Percentiles rank a stretch among this genome's conserved stretches.
Conservation (phyloP, 768 basidiomycete species). For the Pleurotus eryngii region DNA sequence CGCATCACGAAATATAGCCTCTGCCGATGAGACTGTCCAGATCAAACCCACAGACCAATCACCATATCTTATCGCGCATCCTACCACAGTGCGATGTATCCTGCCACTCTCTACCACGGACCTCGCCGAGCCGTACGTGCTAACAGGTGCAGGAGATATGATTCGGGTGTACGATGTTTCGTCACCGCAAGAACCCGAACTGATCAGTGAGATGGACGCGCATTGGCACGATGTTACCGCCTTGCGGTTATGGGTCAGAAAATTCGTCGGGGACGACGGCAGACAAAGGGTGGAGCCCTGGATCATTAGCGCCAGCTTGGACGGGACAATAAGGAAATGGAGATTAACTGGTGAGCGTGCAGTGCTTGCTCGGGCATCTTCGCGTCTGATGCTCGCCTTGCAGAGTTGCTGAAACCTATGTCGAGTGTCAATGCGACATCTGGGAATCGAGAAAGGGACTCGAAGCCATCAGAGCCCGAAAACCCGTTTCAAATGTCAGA, state of each 20-base stretch:
- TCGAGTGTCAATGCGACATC: conserved; percentile 12
- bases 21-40: conserved; percentile 83
- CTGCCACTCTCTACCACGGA: conserved; percentile 64
- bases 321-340: conserved; percentile 88
- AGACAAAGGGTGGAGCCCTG: conserved; percentile 64
- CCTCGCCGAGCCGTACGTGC: conserved; percentile 66
- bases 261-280: conserved; percentile 38
- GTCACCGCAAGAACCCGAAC: conserved; percentile 58
- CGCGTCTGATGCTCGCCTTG: background rate
- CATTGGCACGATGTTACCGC: conserved; percentile 90
- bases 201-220: conserved; percentile 73
- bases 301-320: conserved; percentile 81
- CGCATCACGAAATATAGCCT: conserved; percentile 51
- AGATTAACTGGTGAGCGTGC: conserved; percentile 52
- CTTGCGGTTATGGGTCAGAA: conserved; percentile 69
- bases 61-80: conserved; percentile 42
- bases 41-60: conserved; percentile 32
- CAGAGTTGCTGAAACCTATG: conserved; percentile 41
- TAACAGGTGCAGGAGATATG: conserved; percentile 83
- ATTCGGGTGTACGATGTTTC: conserved; percentile 82
- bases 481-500: conserved; percentile 57
- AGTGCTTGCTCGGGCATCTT: background rate
- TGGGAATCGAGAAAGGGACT: conserved; percentile 12
- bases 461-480: conserved; percentile 13
- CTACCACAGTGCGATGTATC: conserved; percentile 65